Conservation (phyloP, 345 rosid genomes). For the Aethionema arabicum region DNA sequence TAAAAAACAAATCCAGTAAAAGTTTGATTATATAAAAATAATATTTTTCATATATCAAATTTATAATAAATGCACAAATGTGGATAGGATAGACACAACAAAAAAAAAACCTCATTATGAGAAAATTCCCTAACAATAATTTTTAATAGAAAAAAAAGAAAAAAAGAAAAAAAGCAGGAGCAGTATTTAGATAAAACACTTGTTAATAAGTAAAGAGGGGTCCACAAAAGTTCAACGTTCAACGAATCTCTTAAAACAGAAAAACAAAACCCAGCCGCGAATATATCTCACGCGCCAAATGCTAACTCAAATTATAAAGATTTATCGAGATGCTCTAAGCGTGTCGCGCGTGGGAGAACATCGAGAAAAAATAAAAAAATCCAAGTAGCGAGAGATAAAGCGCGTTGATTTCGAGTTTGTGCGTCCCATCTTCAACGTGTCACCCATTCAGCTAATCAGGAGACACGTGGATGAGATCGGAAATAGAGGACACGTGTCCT, state of each 20-base stretch:
- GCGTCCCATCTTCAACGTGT: conserved; percentile 24
- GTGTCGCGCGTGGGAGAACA: conserved; percentile 39
- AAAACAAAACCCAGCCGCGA: conserved; percentile 10
- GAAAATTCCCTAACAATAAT: no score
- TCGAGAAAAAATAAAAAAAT: conserved; percentile 10
- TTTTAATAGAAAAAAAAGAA: conserved; percentile 12
- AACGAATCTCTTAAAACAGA: conserved; percentile 25
- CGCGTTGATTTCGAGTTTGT: conserved; percentile 10
- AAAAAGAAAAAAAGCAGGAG: not conserved
- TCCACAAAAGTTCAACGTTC: conserved; percentile 27
- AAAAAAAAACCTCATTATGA: no score
- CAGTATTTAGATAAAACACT: conserved; percentile 13
- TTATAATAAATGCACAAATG: no score
- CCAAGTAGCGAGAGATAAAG: conserved; percentile 24
- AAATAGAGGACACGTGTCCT: conserved; percentile 9
- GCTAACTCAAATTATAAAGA: conserved; percentile 12
- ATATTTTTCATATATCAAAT: no score
- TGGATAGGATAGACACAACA: no score
- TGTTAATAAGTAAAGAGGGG: conserved; percentile 11
- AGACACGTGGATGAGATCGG: conserved; percentile 17
- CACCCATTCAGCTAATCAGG: not conserved
- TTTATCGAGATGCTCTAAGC: conserved; percentile 20
- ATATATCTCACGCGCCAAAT: not conserved
- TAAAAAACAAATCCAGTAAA: no score
- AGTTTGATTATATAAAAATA: no score